These are phyloP conservation scores for Cyberlindnera samutprakarnensis DNA, from an alignment of 805 yeast genomes.

Conservation along the genomic window DNA sequence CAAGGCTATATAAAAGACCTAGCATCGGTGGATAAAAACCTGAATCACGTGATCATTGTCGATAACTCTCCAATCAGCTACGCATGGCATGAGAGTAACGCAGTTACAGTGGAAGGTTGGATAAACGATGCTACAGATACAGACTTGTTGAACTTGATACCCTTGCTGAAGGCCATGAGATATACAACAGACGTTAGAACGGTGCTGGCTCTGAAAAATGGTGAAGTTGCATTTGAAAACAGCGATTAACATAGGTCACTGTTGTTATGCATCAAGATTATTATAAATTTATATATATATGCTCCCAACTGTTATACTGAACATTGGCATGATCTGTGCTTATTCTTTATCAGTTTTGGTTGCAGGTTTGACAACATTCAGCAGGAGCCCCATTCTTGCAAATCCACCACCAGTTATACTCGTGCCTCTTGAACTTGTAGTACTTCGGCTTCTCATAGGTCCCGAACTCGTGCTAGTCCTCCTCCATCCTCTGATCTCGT, in stretches of 20 bases:
- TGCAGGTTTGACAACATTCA: constrained; percentile 55
- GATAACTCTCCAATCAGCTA: constrained; percentile 94
- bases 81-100: constrained; percentile 77
- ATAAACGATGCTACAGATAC: constrained; percentile 90
- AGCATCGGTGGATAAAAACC: constrained; percentile 39
- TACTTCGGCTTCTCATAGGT: background rate
- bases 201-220: constrained; percentile 65
- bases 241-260: too few relatives aligned
- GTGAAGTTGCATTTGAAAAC: constrained; percentile 57
- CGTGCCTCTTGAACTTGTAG: background rate
- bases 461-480: constrained; percentile 1
- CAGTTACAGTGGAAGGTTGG: constrained; percentile 95
- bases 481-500: background rate
- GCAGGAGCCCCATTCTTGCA: constrained; percentile 39
- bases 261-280: too few relatives aligned
- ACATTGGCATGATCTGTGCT: too few relatives aligned
- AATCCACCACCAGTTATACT: background rate
- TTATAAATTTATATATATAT: too few relatives aligned
- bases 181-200: constrained; percentile 80
- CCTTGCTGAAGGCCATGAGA: constrained; percentile 69
- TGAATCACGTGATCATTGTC: constrained; percentile 64
- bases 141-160: constrained; percentile 74
- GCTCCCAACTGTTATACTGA: too few relatives aligned
- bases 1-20: constrained; percentile 84
- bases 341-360: background rate